These are phyloP conservation scores for Poa annua DNA, from an alignment of 176 grass and related monocot genomes.

Conservation along the genomic window DNA sequence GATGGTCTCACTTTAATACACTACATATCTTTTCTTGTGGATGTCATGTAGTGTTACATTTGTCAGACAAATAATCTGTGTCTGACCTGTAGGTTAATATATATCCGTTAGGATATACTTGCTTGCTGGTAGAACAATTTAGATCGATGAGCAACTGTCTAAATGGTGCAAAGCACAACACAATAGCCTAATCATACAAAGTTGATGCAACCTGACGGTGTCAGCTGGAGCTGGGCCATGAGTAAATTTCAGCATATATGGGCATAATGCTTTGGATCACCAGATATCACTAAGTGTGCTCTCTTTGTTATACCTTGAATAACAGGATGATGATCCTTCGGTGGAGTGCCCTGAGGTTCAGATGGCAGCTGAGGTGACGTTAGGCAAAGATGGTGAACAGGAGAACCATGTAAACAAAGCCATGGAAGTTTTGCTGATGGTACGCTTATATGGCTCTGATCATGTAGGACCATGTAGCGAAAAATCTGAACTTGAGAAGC, in stretches of 20 bases:
- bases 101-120: not conserved
- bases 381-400: constrained; percentile 48
- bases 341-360: constrained; percentile 24
- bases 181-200: constrained; percentile 24
- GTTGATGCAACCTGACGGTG: constrained; percentile 9
- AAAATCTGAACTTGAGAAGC: constrained; percentile 31
- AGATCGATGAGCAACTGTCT: not conserved
- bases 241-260: constrained; percentile 33
- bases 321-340: constrained; percentile 34
- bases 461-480: not conserved
- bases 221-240: not conserved
- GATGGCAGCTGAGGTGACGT: constrained; percentile 25
- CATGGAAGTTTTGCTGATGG: constrained; percentile 41
- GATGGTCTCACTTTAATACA: constrained; percentile 9
- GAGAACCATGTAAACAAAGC: constrained; percentile 37
- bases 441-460: constrained; percentile 35
- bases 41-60: not conserved
- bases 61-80: not conserved
- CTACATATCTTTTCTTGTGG: not conserved
- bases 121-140: not conserved
- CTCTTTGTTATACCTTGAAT: constrained; percentile 30
- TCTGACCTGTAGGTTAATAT: constrained; percentile 21
- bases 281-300: constrained; percentile 16
- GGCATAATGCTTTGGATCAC: constrained; percentile 1
- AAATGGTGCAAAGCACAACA: not conserved